Evolutionary conservation across 1,139 yeast genomes (phyloP).

Genomic region (Yamadazyma trypodendri): DNA sequence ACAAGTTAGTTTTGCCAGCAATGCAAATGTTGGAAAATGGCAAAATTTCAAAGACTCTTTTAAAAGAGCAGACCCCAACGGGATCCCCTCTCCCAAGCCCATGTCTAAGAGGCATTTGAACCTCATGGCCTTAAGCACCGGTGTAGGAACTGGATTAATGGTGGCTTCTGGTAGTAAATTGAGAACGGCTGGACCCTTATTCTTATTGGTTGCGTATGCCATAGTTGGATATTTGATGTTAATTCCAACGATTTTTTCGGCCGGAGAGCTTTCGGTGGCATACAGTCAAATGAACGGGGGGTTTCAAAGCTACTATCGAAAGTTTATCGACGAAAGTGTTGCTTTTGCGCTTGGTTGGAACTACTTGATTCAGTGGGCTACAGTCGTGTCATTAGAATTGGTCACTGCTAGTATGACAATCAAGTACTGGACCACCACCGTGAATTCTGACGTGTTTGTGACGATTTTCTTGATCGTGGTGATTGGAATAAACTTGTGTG

Average conservation of each 20-base stretch:
- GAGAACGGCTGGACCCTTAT: slow-evolving; percentile 34
- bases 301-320: slow-evolving; percentile 32
- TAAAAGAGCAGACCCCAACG: slow-evolving; percentile 17
- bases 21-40: slow-evolving; percentile 10
- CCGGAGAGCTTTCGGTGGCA: slow-evolving; percentile 36
- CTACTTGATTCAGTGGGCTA: slow-evolving; percentile 35
- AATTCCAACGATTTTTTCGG: slow-evolving; percentile 35
- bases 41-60: slow-evolving; percentile 17
- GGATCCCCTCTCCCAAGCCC: slow-evolving; percentile 17
- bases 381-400: slow-evolving; percentile 35
- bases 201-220: slow-evolving; percentile 32
- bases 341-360: slow-evolving; percentile 41
- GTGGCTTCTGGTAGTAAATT: slow-evolving; percentile 37
- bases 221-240: slow-evolving; percentile 35
- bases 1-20: slow-evolving; percentile 8
- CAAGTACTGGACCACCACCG: slow-evolving; percentile 27
- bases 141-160: slow-evolving; percentile 38
- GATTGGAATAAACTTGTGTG: slow-evolving; percentile 34
- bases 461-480: slow-evolving; percentile 37
- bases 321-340: slow-evolving; percentile 33
- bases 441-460: slow-evolving; percentile 41
- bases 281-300: slow-evolving; percentile 34
- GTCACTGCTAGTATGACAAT: slow-evolving; percentile 38
- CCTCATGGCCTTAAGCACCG: slow-evolving; percentile 34
- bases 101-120: slow-evolving; percentile 28